Conservation (phyloP, 169 alveolate species). For the Eimeria praecox region DNA sequence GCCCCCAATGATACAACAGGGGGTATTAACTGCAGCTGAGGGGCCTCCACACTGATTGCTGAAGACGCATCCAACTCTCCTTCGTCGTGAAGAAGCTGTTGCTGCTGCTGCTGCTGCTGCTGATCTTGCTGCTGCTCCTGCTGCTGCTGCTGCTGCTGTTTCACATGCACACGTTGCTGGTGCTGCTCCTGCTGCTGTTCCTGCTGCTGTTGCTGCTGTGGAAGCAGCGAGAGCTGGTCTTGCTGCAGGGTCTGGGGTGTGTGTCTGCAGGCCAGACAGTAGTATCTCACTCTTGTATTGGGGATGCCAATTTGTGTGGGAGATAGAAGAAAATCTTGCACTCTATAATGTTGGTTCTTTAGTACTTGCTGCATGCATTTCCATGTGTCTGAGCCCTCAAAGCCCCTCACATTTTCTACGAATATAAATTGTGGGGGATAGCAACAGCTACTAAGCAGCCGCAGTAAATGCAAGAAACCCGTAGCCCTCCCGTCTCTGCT, state of each 20-base stretch:
- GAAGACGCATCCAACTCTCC: neutral
- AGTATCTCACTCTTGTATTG: conserved; percentile 90
- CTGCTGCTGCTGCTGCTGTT: neutral
- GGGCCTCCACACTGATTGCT: neutral
- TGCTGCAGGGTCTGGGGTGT: neutral
- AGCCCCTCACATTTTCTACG: conserved; percentile 89
- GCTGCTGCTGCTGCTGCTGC: neutral
- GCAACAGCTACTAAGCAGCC: conserved; percentile 78
- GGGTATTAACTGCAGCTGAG: conserved; percentile 48
- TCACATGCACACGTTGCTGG: neutral
- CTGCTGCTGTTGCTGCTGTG: conserved; percentile 13
- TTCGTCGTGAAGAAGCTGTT: neutral
- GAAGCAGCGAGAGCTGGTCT: neutral
- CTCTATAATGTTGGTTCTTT: conserved; percentile 75
- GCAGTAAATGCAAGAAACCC: conserved; percentile 85
- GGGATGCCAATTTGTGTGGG: conserved; percentile 90
- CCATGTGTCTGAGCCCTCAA: conserved; percentile 88
- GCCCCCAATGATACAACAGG: neutral
- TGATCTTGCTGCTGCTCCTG: neutral
- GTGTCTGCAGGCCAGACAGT: conserved; percentile 87
- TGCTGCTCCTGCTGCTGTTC: neutral
- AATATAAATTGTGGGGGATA: conserved; percentile 86
- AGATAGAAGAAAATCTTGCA: conserved; percentile 87
- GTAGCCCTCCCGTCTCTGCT: conserved; percentile 75
- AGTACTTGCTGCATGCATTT: conserved; percentile 81